phyloP scores from a whole-genome alignment of 1,139 yeast species.

The Zygosaccharomyces sapae region DNA sequence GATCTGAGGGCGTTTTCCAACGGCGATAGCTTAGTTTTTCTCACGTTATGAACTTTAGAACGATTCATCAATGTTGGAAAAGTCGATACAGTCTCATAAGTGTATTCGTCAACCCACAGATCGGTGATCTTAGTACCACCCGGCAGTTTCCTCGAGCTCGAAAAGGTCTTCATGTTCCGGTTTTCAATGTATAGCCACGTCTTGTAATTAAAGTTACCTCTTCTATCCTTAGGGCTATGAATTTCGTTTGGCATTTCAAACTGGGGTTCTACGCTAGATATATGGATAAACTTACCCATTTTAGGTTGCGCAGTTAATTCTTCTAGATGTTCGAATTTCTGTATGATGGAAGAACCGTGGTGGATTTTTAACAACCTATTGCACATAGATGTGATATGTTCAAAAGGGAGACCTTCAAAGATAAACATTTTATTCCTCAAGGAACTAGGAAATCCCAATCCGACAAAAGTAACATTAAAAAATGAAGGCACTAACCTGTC shows the following conservation, averaged over 20 bases:
- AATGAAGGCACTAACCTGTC: slow-evolving; percentile 75
- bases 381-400: slow-evolving; percentile 79
- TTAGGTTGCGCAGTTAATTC: slow-evolving; percentile 48
- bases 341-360: slow-evolving; percentile 76
- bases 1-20: slow-evolving; percentile 75
- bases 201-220: slow-evolving; percentile 24
- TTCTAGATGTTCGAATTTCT: slow-evolving; percentile 61
- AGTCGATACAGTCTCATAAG: slow-evolving; percentile 67
- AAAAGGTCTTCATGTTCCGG: slow-evolving; percentile 66
- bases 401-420: slow-evolving; percentile 84
- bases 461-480: slow-evolving; percentile 76
- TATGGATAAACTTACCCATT: slow-evolving; percentile 70
- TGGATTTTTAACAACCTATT: slow-evolving; percentile 69
- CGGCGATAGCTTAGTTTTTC: slow-evolving; percentile 71
- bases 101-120: slow-evolving; percentile 85
- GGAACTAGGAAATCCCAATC: slow-evolving; percentile 78
- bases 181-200: slow-evolving; percentile 68
- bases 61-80: slow-evolving; percentile 90
- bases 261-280: slow-evolving; percentile 68
- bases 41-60: slow-evolving; percentile 58
- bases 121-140: slow-evolving; percentile 71
- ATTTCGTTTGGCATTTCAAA: slow-evolving; percentile 46
- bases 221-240: slow-evolving; percentile 19
- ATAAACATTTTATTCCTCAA: slow-evolving; percentile 73
- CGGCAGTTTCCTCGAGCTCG: slow-evolving; percentile 66